Evolutionary conservation across 202 grass and related monocot genomes (phyloP).

Genomic region (Tripidium arundinaceum): DNA sequence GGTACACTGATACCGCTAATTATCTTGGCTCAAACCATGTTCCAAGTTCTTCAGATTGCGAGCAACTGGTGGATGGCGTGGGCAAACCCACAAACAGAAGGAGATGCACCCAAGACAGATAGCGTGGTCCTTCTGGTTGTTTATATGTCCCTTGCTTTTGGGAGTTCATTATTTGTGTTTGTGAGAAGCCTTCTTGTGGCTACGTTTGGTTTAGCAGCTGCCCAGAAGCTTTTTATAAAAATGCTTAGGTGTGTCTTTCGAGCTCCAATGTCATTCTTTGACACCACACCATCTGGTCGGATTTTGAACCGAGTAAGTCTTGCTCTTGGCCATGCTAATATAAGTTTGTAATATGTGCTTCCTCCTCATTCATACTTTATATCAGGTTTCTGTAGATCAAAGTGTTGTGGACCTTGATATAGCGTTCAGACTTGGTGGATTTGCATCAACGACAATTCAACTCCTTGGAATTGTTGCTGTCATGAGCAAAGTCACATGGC

Average conservation of each 20-base stretch:
- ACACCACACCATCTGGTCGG: slow-evolving; percentile 86
- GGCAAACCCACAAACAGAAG: slow-evolving; percentile 92
- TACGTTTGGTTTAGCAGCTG: slow-evolving; percentile 96
- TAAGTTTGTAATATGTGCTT: slow-evolving; percentile 5
- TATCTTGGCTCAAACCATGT: slow-evolving; percentile 74
- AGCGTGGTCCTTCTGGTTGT: slow-evolving; percentile 76
- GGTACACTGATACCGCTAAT: slow-evolving; percentile 91
- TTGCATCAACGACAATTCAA: slow-evolving; percentile 97
- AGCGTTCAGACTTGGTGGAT: slow-evolving; percentile 94
- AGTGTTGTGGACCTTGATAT: slow-evolving; percentile 99
- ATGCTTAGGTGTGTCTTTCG: slow-evolving; percentile 87
- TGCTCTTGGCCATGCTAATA: slow-evolving; percentile 5
- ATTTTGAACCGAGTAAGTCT: slow-evolving; percentile 88
- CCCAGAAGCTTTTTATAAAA: slow-evolving; percentile 89
- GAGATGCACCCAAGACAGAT: slow-evolving; percentile 77
- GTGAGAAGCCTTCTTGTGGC: slow-evolving; percentile 96
- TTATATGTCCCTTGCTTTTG: slow-evolving; percentile 98
- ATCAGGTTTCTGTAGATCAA: slow-evolving; percentile 98
- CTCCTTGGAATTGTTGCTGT: slow-evolving; percentile 95
- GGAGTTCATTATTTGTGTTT: slow-evolving; percentile 96
- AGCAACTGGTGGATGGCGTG: slow-evolving; percentile 99
- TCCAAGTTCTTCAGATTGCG: slow-evolving; percentile 98
- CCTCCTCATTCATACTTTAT: slow-evolving; percentile 35
- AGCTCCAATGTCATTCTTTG: slow-evolving; percentile 98
- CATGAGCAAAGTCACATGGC: slow-evolving; percentile 96